Base-by-base conservation (phyloP, 2,329 filamentous ascomycete species). In the Talaromyces amestolkiae region DNA sequence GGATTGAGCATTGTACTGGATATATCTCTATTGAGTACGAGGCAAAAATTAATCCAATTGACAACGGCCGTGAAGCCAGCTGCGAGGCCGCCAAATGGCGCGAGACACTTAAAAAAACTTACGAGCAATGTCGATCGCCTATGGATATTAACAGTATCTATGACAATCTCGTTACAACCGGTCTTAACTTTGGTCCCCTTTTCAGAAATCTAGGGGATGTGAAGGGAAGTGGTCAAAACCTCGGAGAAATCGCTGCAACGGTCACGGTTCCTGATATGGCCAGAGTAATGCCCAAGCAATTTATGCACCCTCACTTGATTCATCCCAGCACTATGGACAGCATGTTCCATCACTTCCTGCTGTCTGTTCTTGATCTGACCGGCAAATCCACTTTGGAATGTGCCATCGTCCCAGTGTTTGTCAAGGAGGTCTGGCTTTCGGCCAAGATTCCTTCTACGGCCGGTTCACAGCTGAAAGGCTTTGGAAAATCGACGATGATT, bases 311-410 rank as follows among this genome's bases (percentile, higher is more conserved):
- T 0, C 76, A 78, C 64, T 41, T 77, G 5, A 74, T 79, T 22
- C 77, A 79, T 35, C 77, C 77, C 9, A 69, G 72, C 11, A 77
- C 76, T 3, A 70, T 79, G 67, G 76, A 79, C 31, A 73, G 69
- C 54, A 72, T 77, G 67, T 70, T 78, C 17, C 74, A 76, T 43
- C 65, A 72, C 47, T 70, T 72, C 39, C 69, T 76, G 41, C 66
- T 71, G 3, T 70, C 72, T 2, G 67, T 73, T 3, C 64, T 72
- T 43, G 72, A 75, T 53, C 59, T 70, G 39, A 70, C 65, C 9
- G 68, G 70, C 1, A 67, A 69, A 19, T 27, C 67, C 4, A 69
- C 66, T 6, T 59, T 77, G 3, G 67, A 70, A 31, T 65, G 65
- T 19, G 68, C 73, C 3, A 69, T 71, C 53, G 63, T 77, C 3